Percentiles rank a stretch among this genome's conserved stretches.
Evolutionary conservation across 768 basidiomycete species (phyloP).

Genomic region (Candolleomyces aberdarensis): DNA sequence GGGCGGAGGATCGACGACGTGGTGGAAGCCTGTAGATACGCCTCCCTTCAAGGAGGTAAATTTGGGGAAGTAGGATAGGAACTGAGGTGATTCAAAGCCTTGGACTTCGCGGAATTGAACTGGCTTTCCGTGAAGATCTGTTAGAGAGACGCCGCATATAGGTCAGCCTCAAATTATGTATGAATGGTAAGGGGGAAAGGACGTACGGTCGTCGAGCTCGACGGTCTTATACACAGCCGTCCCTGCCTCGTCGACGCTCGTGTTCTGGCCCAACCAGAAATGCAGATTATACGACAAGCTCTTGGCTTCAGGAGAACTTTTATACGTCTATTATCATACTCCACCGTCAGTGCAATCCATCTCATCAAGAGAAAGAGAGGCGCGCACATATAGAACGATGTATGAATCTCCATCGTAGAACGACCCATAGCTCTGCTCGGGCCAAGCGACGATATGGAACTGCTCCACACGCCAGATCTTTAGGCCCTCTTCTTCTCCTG

Average conservation of each 20-base stretch:
- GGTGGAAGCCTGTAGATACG: conserved; percentile 29
- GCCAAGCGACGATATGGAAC: conserved; percentile 53
- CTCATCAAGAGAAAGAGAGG: neutral
- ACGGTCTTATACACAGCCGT: conserved; percentile 67
- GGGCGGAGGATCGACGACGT: conserved; percentile 25
- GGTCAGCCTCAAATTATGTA: neutral
- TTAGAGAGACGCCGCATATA: neutral
- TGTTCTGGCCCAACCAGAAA: conserved; percentile 62
- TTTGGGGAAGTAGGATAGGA: conserved; percentile 30
- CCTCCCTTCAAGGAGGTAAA: conserved; percentile 29
- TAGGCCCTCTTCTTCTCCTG: conserved; percentile 40
- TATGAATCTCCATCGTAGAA: conserved; percentile 70
- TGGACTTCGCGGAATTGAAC: conserved; percentile 65
- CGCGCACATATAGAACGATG: conserved; percentile 55
- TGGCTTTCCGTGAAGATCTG: conserved; percentile 54
- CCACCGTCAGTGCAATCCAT: neutral
- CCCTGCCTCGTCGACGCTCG: conserved; percentile 58
- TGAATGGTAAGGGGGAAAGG: neutral
- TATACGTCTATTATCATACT: conserved; percentile 46
- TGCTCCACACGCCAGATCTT: conserved; percentile 61
- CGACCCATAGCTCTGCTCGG: conserved; percentile 43
- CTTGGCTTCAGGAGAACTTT: conserved; percentile 43
- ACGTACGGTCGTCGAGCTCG: conserved; percentile 61
- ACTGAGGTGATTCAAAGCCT: conserved; percentile 48
- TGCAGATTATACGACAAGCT: conserved; percentile 56